Conservation (phyloP, 495 filamentous ascomycete species). For the Melanomma pulvis-pyrius region DNA sequence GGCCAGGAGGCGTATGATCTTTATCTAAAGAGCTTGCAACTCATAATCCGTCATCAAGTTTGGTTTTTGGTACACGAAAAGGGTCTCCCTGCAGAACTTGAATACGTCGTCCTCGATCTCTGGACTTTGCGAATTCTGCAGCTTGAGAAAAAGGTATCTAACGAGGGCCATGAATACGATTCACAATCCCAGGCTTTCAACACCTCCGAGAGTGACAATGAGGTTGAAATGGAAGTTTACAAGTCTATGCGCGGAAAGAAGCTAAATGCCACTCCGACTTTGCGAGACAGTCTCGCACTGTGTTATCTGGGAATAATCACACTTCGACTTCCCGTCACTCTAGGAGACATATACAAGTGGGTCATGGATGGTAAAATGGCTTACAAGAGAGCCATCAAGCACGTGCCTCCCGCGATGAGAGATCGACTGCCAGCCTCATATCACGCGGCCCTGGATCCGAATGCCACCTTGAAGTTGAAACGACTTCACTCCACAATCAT, state of each 20-base stretch:
- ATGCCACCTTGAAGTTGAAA: slow-evolving; percentile 53
- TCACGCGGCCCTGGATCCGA: slow-evolving; percentile 33
- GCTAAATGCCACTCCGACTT: slow-evolving; percentile 53
- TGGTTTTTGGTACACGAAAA: slow-evolving; percentile 62
- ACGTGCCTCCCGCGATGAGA: slow-evolving; percentile 40
- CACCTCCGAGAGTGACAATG: slow-evolving; percentile 45
- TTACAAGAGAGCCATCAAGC: slow-evolving; percentile 40
- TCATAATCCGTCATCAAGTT: slow-evolving; percentile 80
- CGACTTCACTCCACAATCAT: slow-evolving; percentile 66
- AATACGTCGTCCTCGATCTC: slow-evolving; percentile 66
- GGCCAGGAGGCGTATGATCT: slow-evolving; percentile 71
- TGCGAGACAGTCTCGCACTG: slow-evolving; percentile 65
- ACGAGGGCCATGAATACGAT: slow-evolving; percentile 20
- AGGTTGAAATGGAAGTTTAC: slow-evolving; percentile 13
- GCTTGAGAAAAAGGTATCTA: slow-evolving; percentile 47
- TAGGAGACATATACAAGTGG: slow-evolving; percentile 62
- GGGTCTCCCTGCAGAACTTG: slow-evolving; percentile 65
- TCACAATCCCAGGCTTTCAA: slow-evolving; percentile 51
- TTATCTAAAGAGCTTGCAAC: slow-evolving; percentile 81
- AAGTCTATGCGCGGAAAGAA: slow-evolving; percentile 28
- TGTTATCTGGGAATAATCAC: slow-evolving; percentile 69
- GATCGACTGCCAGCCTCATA: slow-evolving; percentile 40
- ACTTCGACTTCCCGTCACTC: slow-evolving; percentile 63
- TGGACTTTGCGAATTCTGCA: slow-evolving; percentile 67
- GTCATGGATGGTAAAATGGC: slow-evolving; percentile 37